Evolutionary conservation across 1,284 basidiomycete species (phyloP), one percentile per base, ranked within the genome.

Genomic region (Xerocomus amazonicus): DNA sequence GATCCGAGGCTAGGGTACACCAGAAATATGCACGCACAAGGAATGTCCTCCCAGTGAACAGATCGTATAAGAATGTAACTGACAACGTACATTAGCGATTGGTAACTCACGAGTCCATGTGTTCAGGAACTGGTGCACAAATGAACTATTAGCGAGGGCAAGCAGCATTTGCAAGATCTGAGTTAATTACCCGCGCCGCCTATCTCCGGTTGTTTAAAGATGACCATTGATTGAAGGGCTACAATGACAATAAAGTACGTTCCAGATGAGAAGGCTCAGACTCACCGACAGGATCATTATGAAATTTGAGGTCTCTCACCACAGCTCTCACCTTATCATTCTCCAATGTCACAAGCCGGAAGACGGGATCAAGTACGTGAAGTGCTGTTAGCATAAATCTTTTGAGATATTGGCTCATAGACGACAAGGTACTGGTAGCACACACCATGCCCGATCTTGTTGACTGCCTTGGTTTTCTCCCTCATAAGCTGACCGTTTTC

Each of bases 211-310:
- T 94, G 91, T 67, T 96, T 95, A 61, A 84, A 90, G 50, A 96
- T 95, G 19, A 97, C 78, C 96, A 98, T 98, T 14, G 87, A 91
- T 68, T 99, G 96, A 46, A 98, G 72, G 5, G 93, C 92, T 84
- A 29, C n/a, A 8, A 27, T 16, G 28, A 37, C 17, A 26, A 17
- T 6, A 16, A 36, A 7, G 13, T 23, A 31, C 1, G 19, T 48
- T 23, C 17, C 1, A 9, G 9, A 3, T 42, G 16, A 23, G 14
- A 8, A 43, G 41, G 19, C 26, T 7, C 17, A 23, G 19, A 52
- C 75, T 54, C 48, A 89, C 90, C 90, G 23, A 86, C 79, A 10
- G 94, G 94, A 67, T 92, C 85, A 54, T 76, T 76, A 64, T 96
- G 91, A 61, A 87, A 90, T 45, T 78, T 78, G 33, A 97, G 72